phyloP scores from a whole-genome alignment of 2,329 filamentous ascomycete species.

The Penicillium hordei region DNA sequence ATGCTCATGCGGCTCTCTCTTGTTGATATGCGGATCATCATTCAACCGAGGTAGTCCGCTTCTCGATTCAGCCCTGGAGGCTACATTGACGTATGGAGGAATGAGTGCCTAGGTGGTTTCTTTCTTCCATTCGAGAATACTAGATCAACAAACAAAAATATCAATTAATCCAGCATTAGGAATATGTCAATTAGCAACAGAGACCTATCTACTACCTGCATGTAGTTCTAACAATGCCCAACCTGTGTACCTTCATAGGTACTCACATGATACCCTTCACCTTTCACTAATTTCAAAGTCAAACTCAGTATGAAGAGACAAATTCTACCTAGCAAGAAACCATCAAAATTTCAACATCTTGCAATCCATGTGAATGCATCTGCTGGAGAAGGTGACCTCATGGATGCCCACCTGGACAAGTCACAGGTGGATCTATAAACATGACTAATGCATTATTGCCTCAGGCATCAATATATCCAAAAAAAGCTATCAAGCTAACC shows the following conservation, averaged over 20 bases:
- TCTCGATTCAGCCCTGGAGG: not conserved
- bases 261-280: not conserved
- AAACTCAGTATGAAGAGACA: not conserved
- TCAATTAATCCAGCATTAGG: too few relatives aligned
- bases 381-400: not conserved
- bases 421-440: not conserved
- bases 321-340: not conserved
- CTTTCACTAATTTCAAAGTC: not conserved
- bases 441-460: slow-evolving; percentile 19
- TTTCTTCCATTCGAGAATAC: too few relatives aligned
- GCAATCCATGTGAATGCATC: not conserved
- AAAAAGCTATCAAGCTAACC: slow-evolving; percentile 4
- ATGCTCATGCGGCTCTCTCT: slow-evolving; percentile 29
- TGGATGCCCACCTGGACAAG: not conserved
- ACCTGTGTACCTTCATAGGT: not conserved
- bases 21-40: slow-evolving; percentile 36
- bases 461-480: slow-evolving; percentile 12
- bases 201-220: not conserved
- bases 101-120: not conserved
- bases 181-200: not conserved
- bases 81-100: slow-evolving; percentile 1
- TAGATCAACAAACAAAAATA: not conserved
- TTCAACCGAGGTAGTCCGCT: slow-evolving; percentile 31
- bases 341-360: not conserved
- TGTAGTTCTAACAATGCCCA: not conserved